Evolutionary conservation across 169 alveolate species (phyloP), one percentile per base, ranked within the genome.

Genomic region (Cyclospora cayetanensis): DNA sequence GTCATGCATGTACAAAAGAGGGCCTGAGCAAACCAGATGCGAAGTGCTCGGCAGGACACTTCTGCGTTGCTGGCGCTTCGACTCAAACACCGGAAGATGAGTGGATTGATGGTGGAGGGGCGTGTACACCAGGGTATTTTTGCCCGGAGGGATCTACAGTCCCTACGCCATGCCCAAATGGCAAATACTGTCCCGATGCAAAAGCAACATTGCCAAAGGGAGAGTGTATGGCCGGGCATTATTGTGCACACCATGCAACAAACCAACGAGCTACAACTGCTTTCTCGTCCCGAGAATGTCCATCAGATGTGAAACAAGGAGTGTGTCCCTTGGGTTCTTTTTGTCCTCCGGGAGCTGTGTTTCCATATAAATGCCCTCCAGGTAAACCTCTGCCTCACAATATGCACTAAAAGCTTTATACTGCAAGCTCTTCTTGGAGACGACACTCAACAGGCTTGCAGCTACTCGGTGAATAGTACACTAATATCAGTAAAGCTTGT

Each of bases 241-340:
- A 29, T 63, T 79, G 89, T 31, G 89, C 89, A 2, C 89, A 79
- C n/a, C 66, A 60, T 22, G 89, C 89, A 79, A 79, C 89, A 52
- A 53, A 79, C 41, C 74, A 31, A 53, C 74, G 31, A 11, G 46
- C 89, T 27, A 1, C 74, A 39, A 34, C 55, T 22, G 37, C 34
- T 2, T 50, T 79, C 41, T 18, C 46, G 22, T 60, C 72, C 22
- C 35, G 34, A 9, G 74, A 79, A 12, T 79, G 89, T 35, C 89
- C 89, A 37, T 79, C 89, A 50, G 46, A 41, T 39, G 52, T 79
- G 29, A 50, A 46, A 50, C 89, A 79, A 35, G 89, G 89, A 0
- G 35, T 27, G 27, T 79, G 89, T 60, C 89, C 89, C 7, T 52
- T 52, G 0, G 89, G 89, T n/a, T 50, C 89, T 12, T 68, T 79